A percentile compares a stretch with the other conserved stretches of the same genome.
phyloP scores from a whole-genome alignment of 2,329 filamentous ascomycete species.

The Malbranchea cinnamomea region DNA sequence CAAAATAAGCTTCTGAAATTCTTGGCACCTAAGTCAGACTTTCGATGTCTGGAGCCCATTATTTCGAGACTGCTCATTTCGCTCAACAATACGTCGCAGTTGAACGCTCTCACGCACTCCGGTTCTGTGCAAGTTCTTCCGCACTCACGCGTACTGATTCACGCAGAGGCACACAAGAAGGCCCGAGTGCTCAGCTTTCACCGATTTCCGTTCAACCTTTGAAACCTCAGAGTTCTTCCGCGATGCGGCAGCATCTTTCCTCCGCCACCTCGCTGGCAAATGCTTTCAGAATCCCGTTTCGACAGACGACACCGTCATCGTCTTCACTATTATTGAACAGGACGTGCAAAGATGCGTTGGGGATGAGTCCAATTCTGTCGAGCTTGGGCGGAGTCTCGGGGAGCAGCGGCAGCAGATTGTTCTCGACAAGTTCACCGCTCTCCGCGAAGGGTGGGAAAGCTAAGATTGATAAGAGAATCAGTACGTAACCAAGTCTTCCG shows the following conservation, averaged over 20 bases:
- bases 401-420: slow-evolving; percentile 14
- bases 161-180: no score
- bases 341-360: slow-evolving; percentile 4
- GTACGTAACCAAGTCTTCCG: slow-evolving; percentile 19
- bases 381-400: slow-evolving; percentile 13
- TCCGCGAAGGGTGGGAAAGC: slow-evolving; percentile 25
- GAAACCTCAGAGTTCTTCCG: not conserved
- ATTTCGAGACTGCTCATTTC: no score
- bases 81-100: no score
- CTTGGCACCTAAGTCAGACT: no score
- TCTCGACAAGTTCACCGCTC: slow-evolving; percentile 25
- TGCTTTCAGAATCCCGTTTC: slow-evolving; percentile 29
- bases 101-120: no score
- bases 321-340: slow-evolving; percentile 14
- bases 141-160: no score
- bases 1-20: no score
- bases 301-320: slow-evolving; percentile 16
- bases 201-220: no score
- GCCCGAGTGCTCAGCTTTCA: no score
- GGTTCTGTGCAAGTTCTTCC: no score
- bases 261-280: slow-evolving; percentile 29
- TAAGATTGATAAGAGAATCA: slow-evolving; percentile 27
- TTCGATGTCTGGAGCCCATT: no score
- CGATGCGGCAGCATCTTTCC: slow-evolving; percentile 16
- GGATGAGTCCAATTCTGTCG: slow-evolving; percentile 6